Conservation (phyloP, 2,329 filamentous ascomycete genomes). For the Colletotrichum coccodes region DNA sequence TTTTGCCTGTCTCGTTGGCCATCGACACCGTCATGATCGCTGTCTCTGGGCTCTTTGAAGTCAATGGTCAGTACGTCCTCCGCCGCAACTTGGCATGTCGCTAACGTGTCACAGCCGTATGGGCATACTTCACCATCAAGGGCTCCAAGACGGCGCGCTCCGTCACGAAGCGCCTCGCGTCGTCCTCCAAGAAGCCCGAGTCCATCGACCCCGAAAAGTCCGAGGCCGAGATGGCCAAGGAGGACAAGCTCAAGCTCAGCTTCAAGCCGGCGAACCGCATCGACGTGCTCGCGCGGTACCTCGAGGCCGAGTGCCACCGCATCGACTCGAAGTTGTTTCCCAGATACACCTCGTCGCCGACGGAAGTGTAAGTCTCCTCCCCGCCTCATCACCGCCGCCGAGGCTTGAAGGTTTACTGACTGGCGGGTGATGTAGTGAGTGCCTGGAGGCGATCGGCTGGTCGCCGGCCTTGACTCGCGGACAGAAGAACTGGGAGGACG, state of each 20-base stretch:
- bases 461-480: slow-evolving; percentile 9
- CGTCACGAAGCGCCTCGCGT: slow-evolving; percentile 25
- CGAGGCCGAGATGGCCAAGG: slow-evolving; percentile 26
- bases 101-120: slow-evolving; percentile 6
- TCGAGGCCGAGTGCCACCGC: slow-evolving; percentile 26
- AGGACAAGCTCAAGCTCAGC: slow-evolving; percentile 23
- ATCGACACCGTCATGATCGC: slow-evolving; percentile 26
- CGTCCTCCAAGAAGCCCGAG: slow-evolving; percentile 26
- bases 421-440: not conserved
- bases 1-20: slow-evolving; percentile 20
- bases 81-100: accelerated
- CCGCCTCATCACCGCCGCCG: accelerated
- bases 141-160: slow-evolving; percentile 29
- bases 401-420: not conserved
- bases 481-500: slow-evolving; percentile 30
- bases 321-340: slow-evolving; percentile 25
- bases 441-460: slow-evolving; percentile 27
- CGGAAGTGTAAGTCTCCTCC: slow-evolving; percentile 17
- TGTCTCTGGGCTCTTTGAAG: slow-evolving; percentile 21
- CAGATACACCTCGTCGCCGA: slow-evolving; percentile 18
- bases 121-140: slow-evolving; percentile 32
- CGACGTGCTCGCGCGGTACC: slow-evolving; percentile 20
- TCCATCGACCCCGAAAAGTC: slow-evolving; percentile 21
- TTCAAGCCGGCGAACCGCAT: slow-evolving; percentile 22
- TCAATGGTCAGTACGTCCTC: slow-evolving; percentile 20